A percentile compares a stretch with the other conserved stretches of the same genome.
phyloP scores from a whole-genome alignment of 139 green algal species.

The Raphidocelis subcapitata region DNA sequence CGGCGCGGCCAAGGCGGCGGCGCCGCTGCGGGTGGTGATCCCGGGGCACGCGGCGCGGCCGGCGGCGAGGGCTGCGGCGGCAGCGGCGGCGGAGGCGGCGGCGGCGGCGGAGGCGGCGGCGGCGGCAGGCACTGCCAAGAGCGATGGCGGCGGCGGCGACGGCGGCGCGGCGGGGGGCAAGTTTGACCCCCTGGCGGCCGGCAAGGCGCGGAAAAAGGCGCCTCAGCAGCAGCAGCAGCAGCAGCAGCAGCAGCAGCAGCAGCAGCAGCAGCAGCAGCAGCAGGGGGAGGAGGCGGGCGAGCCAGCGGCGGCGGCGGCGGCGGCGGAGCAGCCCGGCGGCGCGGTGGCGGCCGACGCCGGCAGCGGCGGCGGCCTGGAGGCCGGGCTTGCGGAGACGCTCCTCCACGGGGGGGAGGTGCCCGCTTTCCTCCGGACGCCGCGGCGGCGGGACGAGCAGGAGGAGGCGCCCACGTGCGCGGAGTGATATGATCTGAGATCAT shows the following conservation, averaged over 20 bases:
- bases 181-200: not conserved
- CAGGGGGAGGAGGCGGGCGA: not conserved
- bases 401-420: slow-evolving; percentile 7
- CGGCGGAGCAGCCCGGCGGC: not conserved
- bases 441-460: slow-evolving; percentile 2
- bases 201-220: not conserved
- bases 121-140: too few species aligned
- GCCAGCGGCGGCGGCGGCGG: not conserved
- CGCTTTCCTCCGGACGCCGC: slow-evolving; percentile 11
- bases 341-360: not conserved
- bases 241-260: slow-evolving; percentile 9
- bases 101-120: not conserved
- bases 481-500: too few species aligned
- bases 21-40: too few species aligned
- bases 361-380: not conserved
- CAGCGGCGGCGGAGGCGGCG: too few species aligned
- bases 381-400: slow-evolving; percentile 10
- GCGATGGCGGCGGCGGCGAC: too few species aligned
- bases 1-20: not conserved
- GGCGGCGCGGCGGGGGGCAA: not conserved
- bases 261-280: slow-evolving; percentile 15
- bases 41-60: too few species aligned
- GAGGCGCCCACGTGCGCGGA: slow-evolving; percentile 9
- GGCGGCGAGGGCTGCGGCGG: too few species aligned
- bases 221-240: not conserved